Percentiles rank a stretch among this genome's conserved stretches.
Evolutionary conservation across 1,284 basidiomycete species (phyloP).

Genomic region (Trichosporon coremiiforme): DNA sequence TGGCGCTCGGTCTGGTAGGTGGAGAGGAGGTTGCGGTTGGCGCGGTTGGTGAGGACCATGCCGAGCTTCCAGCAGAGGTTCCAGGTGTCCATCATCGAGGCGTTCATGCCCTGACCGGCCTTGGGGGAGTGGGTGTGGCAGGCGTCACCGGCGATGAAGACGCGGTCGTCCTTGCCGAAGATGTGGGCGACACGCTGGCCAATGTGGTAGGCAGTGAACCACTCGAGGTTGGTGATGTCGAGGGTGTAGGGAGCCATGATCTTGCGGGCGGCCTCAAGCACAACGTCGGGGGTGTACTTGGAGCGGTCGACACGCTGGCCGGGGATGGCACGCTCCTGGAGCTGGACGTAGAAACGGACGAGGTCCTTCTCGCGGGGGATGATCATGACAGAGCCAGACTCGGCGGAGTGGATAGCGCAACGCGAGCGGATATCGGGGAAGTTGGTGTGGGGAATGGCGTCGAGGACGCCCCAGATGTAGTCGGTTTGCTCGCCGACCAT

Average conservation of each 20-base stretch:
- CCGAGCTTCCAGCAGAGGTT: constrained; percentile 61
- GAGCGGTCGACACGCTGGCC: constrained; percentile 34
- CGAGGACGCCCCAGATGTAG: constrained; percentile 40
- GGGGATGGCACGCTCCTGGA: constrained; percentile 27
- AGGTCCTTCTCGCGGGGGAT: constrained; percentile 36
- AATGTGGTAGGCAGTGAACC: constrained; percentile 52
- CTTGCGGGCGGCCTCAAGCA: constrained; percentile 44
- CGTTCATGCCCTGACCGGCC: constrained; percentile 52
- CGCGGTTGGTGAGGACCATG: constrained; percentile 56
- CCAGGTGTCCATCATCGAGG: constrained; percentile 43
- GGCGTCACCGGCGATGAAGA: constrained; percentile 51
- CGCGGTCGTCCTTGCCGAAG: constrained; percentile 37
- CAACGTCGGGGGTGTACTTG: constrained; percentile 42
- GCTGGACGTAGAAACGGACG: constrained; percentile 35
- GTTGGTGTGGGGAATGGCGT: constrained; percentile 34
- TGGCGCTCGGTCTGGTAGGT: constrained; percentile 59
- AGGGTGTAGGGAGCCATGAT: constrained; percentile 47
- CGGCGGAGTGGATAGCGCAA: constrained; percentile 35
- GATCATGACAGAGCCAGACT: constrained; percentile 32
- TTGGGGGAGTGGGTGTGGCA: constrained; percentile 50
- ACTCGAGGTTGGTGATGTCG: constrained; percentile 47
- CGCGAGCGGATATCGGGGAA: constrained; percentile 35
- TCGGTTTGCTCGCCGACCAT: constrained; percentile 40
- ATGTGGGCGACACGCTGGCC: constrained; percentile 43
- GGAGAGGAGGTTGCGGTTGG: constrained; percentile 54